These are phyloP conservation scores for Oleoguttula mirabilis DNA, from an alignment of 495 filamentous ascomycete species.

Conservation along the genomic window DNA sequence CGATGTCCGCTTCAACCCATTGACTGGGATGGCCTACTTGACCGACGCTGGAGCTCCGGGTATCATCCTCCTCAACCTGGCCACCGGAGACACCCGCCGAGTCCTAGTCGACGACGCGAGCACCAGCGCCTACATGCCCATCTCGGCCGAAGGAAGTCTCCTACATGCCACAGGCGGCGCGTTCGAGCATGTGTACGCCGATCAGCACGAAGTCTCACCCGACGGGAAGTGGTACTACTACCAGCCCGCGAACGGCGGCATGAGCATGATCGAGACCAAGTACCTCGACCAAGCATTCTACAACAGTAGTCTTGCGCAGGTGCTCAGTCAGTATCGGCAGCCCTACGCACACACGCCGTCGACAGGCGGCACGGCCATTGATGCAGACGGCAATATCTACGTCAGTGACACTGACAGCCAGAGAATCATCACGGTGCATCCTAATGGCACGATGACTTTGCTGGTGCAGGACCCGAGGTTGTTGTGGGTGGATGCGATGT, in stretches of 20 bases:
- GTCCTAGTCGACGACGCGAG: constrained; percentile 10
- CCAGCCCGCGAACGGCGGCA: constrained; percentile 24
- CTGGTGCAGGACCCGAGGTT: constrained; percentile 25
- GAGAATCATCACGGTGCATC: constrained; percentile 24
- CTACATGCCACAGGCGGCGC: constrained; percentile 4
- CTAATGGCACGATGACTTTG: constrained; percentile 20
- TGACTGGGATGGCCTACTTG: constrained; percentile 19
- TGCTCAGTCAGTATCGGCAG: constrained; percentile 17
- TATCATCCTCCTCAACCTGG: constrained; percentile 18
- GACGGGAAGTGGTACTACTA: constrained; percentile 25
- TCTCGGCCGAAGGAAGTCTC: constrained; percentile 15
- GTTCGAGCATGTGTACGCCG: constrained; percentile 17
- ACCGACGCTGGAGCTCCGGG: constrained; percentile 23
- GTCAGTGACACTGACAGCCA: constrained; percentile 22
- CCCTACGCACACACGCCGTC: constrained; percentile 24
- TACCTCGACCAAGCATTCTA: constrained; percentile 16
- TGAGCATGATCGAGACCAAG: constrained; percentile 23
- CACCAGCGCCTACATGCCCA: constrained; percentile 11
- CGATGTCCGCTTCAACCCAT: constrained; percentile 25
- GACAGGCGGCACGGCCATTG: constrained; percentile 28
- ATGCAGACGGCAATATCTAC: constrained; percentile 26
- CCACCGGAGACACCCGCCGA: constrained; percentile 5
- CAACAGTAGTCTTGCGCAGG: constrained; percentile 12
- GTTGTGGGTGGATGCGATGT: constrained; percentile 28
- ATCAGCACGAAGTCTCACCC: constrained; percentile 28